A percentile compares a stretch with the other conserved stretches of the same genome.
Evolutionary conservation across 83 land plant species (phyloP).

Genomic region (Picea abies): DNA sequence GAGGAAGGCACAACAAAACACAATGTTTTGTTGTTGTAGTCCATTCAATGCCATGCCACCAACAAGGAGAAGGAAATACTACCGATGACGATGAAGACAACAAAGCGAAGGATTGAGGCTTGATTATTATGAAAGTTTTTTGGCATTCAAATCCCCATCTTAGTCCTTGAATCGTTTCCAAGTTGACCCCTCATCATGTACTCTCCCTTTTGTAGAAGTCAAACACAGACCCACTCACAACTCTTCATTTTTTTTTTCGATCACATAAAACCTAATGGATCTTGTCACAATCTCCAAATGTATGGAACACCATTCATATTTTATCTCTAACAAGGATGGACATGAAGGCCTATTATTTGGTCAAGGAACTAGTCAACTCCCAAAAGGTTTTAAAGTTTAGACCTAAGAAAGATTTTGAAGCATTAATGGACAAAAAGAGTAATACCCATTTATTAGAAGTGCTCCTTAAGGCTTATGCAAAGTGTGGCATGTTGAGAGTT

Average conservation of each 20-base stretch:
- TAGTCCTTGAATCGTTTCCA: neutral
- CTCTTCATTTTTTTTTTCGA: conserved; percentile 23
- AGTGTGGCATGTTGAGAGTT: conserved; percentile 28
- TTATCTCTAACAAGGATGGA: conserved; percentile 18
- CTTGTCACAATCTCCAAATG: conserved; percentile 12
- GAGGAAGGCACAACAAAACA: too few species aligned
- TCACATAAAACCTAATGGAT: conserved; percentile 24
- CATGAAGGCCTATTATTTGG: conserved; percentile 15
- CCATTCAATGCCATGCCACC: neutral
- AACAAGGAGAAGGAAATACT: neutral
- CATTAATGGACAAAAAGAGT: conserved; percentile 2
- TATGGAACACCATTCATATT: conserved; percentile 28
- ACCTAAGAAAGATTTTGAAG: conserved; percentile 16
- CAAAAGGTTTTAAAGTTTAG: conserved; percentile 13
- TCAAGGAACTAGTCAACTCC: conserved; percentile 20
- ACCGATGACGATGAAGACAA: neutral
- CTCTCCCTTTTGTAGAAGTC: conserved; percentile 9
- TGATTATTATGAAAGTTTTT: neutral
- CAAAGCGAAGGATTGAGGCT: neutral
- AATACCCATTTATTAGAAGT: conserved; percentile 8
- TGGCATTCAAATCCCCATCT: neutral
- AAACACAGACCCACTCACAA: conserved; percentile 17
- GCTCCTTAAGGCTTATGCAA: conserved; percentile 35
- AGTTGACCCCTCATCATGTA: neutral
- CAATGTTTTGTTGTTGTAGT: too few species aligned